Evolutionary conservation across 139 green algal genomes (phyloP).

Genomic region (Chlamydomonas sphaeroides): DNA sequence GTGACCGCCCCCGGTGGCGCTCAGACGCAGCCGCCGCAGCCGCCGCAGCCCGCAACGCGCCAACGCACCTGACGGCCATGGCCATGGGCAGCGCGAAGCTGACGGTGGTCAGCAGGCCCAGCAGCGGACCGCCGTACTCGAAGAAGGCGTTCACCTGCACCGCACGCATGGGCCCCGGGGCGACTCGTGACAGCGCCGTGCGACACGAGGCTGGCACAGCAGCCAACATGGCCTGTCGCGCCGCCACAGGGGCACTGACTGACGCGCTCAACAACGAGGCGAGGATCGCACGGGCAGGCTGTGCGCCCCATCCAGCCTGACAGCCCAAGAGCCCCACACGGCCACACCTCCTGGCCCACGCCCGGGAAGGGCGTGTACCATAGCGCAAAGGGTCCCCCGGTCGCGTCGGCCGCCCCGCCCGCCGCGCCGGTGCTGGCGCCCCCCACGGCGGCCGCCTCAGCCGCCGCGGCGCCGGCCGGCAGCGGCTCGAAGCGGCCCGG

Average conservation of each 20-base stretch:
- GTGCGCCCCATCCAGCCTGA: too few species aligned
- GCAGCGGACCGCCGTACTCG: conserved; percentile 26
- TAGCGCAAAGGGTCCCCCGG: background rate
- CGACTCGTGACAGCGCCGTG: too few species aligned
- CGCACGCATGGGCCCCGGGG: background rate
- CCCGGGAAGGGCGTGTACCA: conserved; percentile 11
- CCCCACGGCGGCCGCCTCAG: too few species aligned
- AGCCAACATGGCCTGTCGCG: too few species aligned
- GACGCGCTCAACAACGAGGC: too few species aligned
- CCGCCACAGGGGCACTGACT: too few species aligned
- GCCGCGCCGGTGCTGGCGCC: too few species aligned
- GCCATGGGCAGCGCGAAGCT: conserved; percentile 21
- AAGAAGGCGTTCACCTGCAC: conserved; percentile 26
- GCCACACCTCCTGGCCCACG: conserved; percentile 19
- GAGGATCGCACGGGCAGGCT: too few species aligned
- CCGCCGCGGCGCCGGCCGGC: background rate
- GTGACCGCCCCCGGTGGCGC: too few species aligned
- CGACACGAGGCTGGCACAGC: too few species aligned
- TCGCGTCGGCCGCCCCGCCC: background rate
- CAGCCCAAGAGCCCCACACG: too few species aligned
- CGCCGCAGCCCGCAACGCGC: background rate
- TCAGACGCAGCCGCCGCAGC: too few species aligned
- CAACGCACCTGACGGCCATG: conserved; percentile 2
- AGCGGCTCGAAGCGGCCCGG: background rate
- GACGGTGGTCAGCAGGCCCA: conserved; percentile 15